Percentiles rank a stretch among this genome's conserved stretches.
Evolutionary conservation across 192 early-diverging fungal genomes (phyloP).

Genomic region (Umbelopsis isabellina): DNA sequence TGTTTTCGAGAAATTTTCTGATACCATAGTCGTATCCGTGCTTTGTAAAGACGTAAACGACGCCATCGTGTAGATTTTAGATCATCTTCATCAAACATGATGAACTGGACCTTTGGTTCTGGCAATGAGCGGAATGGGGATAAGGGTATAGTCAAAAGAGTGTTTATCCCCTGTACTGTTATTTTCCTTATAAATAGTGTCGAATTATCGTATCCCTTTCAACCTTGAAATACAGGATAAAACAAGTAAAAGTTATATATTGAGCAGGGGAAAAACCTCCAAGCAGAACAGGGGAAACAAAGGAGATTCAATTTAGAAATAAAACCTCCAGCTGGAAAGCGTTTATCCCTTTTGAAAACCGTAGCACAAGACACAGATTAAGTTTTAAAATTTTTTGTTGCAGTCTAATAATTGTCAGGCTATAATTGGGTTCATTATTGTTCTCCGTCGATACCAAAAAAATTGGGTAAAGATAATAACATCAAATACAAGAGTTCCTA

Average conservation of each 20-base stretch:
- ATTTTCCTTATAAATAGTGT: not conserved
- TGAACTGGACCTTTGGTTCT: not conserved
- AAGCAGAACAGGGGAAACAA: slow-evolving; percentile 14
- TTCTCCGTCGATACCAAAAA: slow-evolving; percentile 28
- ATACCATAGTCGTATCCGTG: not conserved
- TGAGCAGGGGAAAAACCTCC: not conserved
- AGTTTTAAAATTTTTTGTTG: not conserved
- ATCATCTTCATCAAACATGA: slow-evolving; percentile 24
- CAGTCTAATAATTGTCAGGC: not conserved
- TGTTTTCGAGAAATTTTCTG: not conserved
- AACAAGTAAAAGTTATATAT: not conserved
- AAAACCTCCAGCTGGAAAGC: not conserved
- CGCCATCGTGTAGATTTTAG: slow-evolving; percentile 15
- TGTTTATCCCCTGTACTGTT: not conserved
- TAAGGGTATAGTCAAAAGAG: not conserved
- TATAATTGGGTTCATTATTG: slow-evolving; percentile 1
- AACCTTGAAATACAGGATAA: not conserved
- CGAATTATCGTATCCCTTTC: not conserved
- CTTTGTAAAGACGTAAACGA: slow-evolving; percentile 14
- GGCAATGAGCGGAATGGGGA: slow-evolving; percentile 3
- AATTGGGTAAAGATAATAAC: slow-evolving; percentile 64
- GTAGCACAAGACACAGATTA: not conserved
- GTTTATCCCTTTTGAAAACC: not conserved
- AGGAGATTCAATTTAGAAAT: slow-evolving; percentile 17
- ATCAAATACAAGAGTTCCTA: slow-evolving; percentile 74